phyloP scores from a whole-genome alignment of 495 filamentous ascomycete genomes.

The Tuber indicum region DNA sequence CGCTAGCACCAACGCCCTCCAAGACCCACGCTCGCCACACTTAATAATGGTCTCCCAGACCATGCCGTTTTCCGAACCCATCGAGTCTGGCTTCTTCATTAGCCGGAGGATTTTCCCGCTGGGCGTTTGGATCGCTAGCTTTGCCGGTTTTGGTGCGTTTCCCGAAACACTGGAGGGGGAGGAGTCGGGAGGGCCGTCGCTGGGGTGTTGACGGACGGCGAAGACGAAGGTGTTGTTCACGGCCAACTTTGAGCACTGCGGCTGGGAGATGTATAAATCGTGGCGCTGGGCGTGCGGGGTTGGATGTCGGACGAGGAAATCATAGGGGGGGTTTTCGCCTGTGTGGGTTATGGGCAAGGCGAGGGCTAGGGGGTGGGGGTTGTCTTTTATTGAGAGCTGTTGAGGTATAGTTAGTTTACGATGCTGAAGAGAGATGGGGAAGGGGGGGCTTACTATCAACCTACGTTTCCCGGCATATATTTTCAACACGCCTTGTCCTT shows the following conservation, averaged over 20 bases:
- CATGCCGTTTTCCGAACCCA: slow-evolving; percentile 48
- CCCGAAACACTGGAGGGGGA: slow-evolving; percentile 43
- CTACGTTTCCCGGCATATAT: slow-evolving; percentile 90
- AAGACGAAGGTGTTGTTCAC: slow-evolving; percentile 98
- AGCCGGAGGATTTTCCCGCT: slow-evolving; percentile 90
- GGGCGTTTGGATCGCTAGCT: slow-evolving; percentile 89
- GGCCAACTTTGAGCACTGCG: slow-evolving; percentile 78
- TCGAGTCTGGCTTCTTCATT: slow-evolving; percentile 77
- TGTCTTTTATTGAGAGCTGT: slow-evolving; percentile 78
- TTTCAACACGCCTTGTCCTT: slow-evolving; percentile 82
- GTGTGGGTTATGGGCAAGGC: slow-evolving; percentile 85
- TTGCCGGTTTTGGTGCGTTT: slow-evolving; percentile 72
- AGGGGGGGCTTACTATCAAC: slow-evolving; percentile 55
- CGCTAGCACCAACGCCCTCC: slow-evolving; percentile 88
- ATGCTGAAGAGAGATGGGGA: neutral
- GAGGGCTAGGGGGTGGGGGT: slow-evolving; percentile 84
- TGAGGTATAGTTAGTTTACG: slow-evolving; percentile 21
- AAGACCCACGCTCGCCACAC: slow-evolving; percentile 81
- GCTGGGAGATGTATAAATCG: slow-evolving; percentile 92
- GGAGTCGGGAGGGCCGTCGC: slow-evolving; percentile 44
- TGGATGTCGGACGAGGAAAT: slow-evolving; percentile 86
- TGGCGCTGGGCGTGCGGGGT: slow-evolving; percentile 95
- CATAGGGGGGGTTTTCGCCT: slow-evolving; percentile 86
- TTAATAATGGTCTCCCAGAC: slow-evolving; percentile 97
- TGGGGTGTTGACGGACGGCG: slow-evolving; percentile 84